Evolutionary conservation across 495 filamentous ascomycete genomes (phyloP).

Genomic region (Cercophora scortea): DNA sequence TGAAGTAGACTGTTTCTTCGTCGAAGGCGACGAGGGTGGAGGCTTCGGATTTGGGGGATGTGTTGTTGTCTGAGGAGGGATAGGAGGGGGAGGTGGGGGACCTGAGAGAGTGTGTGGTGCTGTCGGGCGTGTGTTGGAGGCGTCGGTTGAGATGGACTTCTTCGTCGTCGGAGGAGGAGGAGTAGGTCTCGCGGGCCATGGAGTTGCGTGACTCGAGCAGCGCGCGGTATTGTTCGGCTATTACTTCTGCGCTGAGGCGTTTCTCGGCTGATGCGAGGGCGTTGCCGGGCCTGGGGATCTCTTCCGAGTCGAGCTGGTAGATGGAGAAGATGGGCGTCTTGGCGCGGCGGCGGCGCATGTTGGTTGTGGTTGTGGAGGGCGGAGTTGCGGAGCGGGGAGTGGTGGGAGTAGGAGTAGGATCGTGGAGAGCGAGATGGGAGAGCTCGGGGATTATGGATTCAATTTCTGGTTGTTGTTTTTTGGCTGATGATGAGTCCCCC

Average conservation of each 20-base stretch:
- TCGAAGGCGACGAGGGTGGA: constrained; percentile 37
- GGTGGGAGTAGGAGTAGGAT: constrained; percentile 9
- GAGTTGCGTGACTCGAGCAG: constrained; percentile 28
- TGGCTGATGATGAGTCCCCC: not conserved
- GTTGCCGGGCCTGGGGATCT: constrained; percentile 15
- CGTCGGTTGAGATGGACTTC: too few relatives aligned
- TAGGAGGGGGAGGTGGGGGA: not conserved
- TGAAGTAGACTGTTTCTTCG: constrained; percentile 33
- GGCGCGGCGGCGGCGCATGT: constrained; percentile 29
- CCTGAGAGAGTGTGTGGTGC: not conserved
- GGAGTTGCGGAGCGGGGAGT: constrained; percentile 3
- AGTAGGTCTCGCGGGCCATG: not conserved
- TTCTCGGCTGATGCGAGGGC: constrained; percentile 3
- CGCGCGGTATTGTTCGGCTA: constrained; percentile 39
- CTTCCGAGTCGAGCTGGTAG: constrained; percentile 32
- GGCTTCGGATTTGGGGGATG: constrained; percentile 28
- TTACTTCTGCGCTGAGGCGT: constrained; percentile 31
- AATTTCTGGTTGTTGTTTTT: not conserved
- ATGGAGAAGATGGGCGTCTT: constrained; percentile 37
- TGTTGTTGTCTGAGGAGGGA: not conserved
- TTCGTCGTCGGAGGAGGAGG: not conserved
- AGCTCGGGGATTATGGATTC: constrained; percentile 34
- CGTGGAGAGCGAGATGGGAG: constrained; percentile 24
- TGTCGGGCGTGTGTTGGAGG: constrained; percentile 4
- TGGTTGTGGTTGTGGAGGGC: constrained; percentile 4